Percentiles rank a stretch among this genome's conserved stretches.
Evolutionary conservation across 2,329 filamentous ascomycete genomes (phyloP).

Genomic region (Ophiostoma sp.): DNA sequence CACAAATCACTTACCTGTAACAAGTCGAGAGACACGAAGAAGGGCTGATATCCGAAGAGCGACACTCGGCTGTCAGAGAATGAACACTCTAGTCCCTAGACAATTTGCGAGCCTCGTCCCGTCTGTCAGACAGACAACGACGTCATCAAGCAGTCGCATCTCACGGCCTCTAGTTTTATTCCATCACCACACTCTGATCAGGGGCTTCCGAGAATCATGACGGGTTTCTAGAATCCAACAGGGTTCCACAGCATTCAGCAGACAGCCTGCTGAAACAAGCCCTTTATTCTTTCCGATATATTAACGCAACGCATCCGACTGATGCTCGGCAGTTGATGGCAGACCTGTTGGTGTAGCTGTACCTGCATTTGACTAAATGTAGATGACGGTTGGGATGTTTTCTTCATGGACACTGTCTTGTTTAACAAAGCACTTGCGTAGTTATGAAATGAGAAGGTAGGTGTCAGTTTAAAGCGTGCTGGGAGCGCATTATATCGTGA

Average conservation of each 20-base stretch:
- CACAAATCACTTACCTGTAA: background rate
- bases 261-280: slow-evolving; percentile 13
- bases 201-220: no score
- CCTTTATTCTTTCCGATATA: background rate
- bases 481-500: no score
- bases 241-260: slow-evolving; percentile 9
- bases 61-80: background rate
- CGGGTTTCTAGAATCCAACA: background rate
- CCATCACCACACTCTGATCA: no score
- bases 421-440: background rate
- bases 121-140: no score
- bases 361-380: background rate
- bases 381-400: background rate
- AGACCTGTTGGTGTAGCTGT: background rate
- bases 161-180: no score
- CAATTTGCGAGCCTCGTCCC: no score
- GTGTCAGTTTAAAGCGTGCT: no score
- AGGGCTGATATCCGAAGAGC: background rate
- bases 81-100: background rate
- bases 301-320: background rate
- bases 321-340: background rate
- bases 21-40: background rate
- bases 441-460: no score
- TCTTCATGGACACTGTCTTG: no score
- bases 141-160: no score